A percentile compares a stretch with the other conserved stretches of the same genome.
Conservation (phyloP, 768 basidiomycete genomes). For the Crassisporium funariophilum region DNA sequence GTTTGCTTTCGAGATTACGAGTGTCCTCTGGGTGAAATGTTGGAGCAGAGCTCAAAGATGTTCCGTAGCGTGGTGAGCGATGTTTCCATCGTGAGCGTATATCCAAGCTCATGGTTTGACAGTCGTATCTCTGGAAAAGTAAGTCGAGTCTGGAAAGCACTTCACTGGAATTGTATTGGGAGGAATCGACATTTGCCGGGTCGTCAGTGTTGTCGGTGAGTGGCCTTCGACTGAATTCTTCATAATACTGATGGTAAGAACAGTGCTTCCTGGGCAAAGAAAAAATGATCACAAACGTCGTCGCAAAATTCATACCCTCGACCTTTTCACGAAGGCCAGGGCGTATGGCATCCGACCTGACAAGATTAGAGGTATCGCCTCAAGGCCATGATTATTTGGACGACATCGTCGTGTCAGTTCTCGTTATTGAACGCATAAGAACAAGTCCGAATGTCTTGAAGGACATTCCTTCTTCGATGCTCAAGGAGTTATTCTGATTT, state of each 20-base stretch:
- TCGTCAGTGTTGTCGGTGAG: constrained; percentile 11
- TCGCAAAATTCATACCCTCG: constrained; percentile 43
- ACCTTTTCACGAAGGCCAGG: constrained; percentile 35
- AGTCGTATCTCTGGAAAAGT: constrained; percentile 23
- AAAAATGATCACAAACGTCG: constrained; percentile 29
- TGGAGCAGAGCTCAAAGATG: constrained; percentile 34
- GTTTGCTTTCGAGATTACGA: constrained; percentile 41
- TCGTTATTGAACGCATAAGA: constrained; percentile 42
- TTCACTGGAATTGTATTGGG: constrained; percentile 15
- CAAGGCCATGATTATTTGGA: constrained; percentile 42
- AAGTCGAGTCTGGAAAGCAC: constrained; percentile 8
- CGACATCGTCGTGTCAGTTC: constrained; percentile 43
- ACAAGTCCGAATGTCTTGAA: no score
- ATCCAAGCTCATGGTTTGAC: not conserved
- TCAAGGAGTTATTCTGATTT: constrained; percentile 16
- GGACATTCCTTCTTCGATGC: constrained; percentile 30
- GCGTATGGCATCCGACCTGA: constrained; percentile 26
- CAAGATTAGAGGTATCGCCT: constrained; percentile 40
- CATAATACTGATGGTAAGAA: not conserved
- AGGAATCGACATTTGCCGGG: constrained; percentile 12
- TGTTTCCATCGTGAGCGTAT: not conserved
- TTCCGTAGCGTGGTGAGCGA: constrained; percentile 32
- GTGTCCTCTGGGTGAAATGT: constrained; percentile 35
- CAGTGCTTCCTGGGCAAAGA: constrained; percentile 46
- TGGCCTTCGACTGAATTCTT: no score